These are phyloP conservation scores for Tricholoma terreum DNA, from an alignment of 768 basidiomycete species.

Conservation along the genomic window DNA sequence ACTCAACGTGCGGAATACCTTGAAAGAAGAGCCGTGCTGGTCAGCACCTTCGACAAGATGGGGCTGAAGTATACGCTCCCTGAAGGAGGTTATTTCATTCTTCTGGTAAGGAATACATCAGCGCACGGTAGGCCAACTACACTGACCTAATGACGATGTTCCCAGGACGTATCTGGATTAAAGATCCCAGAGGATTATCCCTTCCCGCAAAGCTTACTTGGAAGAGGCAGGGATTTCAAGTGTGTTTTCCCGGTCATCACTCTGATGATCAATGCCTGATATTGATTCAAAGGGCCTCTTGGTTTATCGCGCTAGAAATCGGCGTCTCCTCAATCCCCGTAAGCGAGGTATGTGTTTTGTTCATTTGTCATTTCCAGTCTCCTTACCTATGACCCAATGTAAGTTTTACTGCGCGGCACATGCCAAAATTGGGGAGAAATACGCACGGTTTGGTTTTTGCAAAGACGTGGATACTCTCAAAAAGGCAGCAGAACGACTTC, in stretches of 20 bases:
- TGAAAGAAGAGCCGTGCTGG: conserved; percentile 74
- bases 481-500: conserved; percentile 79
- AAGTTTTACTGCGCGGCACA: conserved; percentile 95
- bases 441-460: conserved; percentile 91
- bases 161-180: conserved; percentile 72
- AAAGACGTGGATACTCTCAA: conserved; percentile 87
- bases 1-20: conserved; percentile 73
- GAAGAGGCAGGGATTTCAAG: conserved; percentile 87
- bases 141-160: neutral
- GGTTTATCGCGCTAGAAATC: conserved; percentile 90
- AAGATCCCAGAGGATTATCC: conserved; percentile 82
- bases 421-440: conserved; percentile 79
- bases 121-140: no score
- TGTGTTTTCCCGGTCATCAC: conserved; percentile 21
- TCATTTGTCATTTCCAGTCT: neutral
- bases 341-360: conserved; percentile 70
- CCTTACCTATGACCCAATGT: conserved; percentile 5
- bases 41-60: conserved; percentile 74
- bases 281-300: conserved; percentile 65
- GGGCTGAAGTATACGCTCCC: conserved; percentile 86
- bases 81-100: conserved; percentile 88
- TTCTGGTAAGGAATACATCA: conserved; percentile 53
- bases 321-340: conserved; percentile 94
- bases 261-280: neutral
- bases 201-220: conserved; percentile 72